phyloP scores from a whole-genome alignment of 345 rosid species.

The Hevea brasiliensis region DNA sequence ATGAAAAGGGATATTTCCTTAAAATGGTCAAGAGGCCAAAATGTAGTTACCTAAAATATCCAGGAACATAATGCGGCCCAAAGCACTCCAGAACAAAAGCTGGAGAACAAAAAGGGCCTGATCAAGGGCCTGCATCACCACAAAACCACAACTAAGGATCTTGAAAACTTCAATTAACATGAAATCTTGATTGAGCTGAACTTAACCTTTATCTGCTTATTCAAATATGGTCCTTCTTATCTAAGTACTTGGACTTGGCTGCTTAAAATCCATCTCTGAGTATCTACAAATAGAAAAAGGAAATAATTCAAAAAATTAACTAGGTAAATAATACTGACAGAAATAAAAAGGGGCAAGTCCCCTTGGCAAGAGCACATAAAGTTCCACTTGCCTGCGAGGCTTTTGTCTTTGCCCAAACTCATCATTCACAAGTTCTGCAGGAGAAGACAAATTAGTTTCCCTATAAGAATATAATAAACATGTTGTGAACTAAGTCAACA shows the following conservation, averaged over 20 bases:
- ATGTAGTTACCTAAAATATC: slow-evolving; percentile 52
- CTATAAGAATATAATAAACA: background rate
- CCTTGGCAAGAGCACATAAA: background rate
- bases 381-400: slow-evolving; percentile 54
- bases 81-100: slow-evolving; percentile 54
- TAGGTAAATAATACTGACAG: background rate
- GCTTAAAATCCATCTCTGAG: slow-evolving; percentile 76
- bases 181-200: slow-evolving; percentile 20
- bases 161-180: slow-evolving; percentile 21
- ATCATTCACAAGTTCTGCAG: slow-evolving; percentile 51
- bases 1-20: background rate
- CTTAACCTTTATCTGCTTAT: slow-evolving; percentile 46
- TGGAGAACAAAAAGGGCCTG: slow-evolving; percentile 63
- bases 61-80: slow-evolving; percentile 50
- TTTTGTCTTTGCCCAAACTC: slow-evolving; percentile 58
- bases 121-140: slow-evolving; percentile 49
- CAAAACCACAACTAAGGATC: slow-evolving; percentile 33
- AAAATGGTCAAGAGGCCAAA: background rate
- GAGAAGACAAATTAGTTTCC: slow-evolving; percentile 12
- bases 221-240: slow-evolving; percentile 31
- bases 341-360: background rate
- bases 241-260: slow-evolving; percentile 46
- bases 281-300: slow-evolving; percentile 43
- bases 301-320: background rate
- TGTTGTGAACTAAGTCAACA: background rate